These are phyloP conservation scores for Metarhizium album DNA, from an alignment of 2,329 filamentous ascomycete genomes.

Conservation along the genomic window DNA sequence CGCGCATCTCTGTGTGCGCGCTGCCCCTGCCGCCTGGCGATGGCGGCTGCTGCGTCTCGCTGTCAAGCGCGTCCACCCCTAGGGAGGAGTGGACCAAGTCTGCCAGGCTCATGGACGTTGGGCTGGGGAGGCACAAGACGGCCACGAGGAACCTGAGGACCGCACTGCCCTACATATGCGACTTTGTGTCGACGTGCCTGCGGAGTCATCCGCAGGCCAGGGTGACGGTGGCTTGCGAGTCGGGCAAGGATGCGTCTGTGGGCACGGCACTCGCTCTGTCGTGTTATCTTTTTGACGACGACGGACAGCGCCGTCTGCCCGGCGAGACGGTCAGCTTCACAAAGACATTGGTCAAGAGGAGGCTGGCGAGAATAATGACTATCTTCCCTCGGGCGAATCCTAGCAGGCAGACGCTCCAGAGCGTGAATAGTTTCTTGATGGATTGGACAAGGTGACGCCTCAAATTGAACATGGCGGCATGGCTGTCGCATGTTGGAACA, in stretches of 20 bases:
- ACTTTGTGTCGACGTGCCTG: constrained; percentile 39
- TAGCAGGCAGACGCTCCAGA: constrained; percentile 74
- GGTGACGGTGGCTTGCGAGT: constrained; percentile 59
- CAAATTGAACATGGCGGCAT: background rate
- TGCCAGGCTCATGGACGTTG: constrained; percentile 40
- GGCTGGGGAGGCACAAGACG: constrained; percentile 60
- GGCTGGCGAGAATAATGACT: constrained; percentile 73
- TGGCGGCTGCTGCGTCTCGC: constrained; percentile 29
- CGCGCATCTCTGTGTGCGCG: constrained; percentile 25
- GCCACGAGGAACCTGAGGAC: constrained; percentile 75
- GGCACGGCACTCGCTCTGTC: constrained; percentile 66
- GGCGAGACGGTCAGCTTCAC: constrained; percentile 34
- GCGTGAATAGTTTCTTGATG: constrained; percentile 86
- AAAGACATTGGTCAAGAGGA: constrained; percentile 67
- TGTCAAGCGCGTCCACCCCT: constrained; percentile 32
- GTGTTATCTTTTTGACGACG: constrained; percentile 60
- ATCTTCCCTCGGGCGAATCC: constrained; percentile 73
- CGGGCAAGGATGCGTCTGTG: constrained; percentile 69
- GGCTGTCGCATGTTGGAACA: background rate
- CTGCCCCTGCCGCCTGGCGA: constrained; percentile 16
- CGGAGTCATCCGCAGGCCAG: constrained; percentile 5
- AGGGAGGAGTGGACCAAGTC: constrained; percentile 30
- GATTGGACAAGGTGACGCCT: constrained; percentile 28
- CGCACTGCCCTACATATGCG: constrained; percentile 52
- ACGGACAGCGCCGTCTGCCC: constrained; percentile 35